Base-by-base conservation (phyloP, 2,329 filamentous ascomycete species). In the Fusarium sp. region DNA sequence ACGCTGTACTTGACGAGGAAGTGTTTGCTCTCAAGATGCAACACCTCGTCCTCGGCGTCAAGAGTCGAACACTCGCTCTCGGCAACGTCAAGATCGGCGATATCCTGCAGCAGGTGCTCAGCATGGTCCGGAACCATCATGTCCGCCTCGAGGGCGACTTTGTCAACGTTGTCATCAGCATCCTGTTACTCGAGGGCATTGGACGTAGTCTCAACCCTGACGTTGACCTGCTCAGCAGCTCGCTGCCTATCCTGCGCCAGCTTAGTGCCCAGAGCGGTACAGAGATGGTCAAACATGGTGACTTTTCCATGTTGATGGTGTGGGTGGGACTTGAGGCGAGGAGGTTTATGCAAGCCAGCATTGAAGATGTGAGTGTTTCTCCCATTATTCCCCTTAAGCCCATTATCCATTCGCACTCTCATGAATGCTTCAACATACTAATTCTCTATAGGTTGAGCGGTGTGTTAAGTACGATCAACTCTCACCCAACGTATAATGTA, bases 21-120 rank as follows among this genome's bases (percentile, higher is more conserved):
- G 89, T 98, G 0, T 99, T 98, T 79, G 95, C 96, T 0, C 86
- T 98, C 67, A 94, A 95, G 81, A 98, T 99, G 96, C 95, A 99
- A 82, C 95, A 98, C 83, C 89, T 99, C 6, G 94, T 99, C 3
- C 85, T 98, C 1, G 91, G 92, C 31, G 95, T 99, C 75, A 98
- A 98, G 86, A 93, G 92, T 74, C 89, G 92, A 46, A 99, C 96
- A 0, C 92, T 99, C 64, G 95, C 96, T 0, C 87, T 99, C 0
- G 96, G 96, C 6, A 98, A 94, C 79, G 93, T 99, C 83, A 97
- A 95, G 84, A 98, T 99, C 71, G 96, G 96, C 12, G 96, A 99
- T 77, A 95, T 99, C 22, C 84, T 99, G 33, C 95, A 96, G 78
- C 90, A 97, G 76, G 96, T 98, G 0, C 86, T 99, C 51, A 88